Evolutionary conservation across 129 eudicot genomes (phyloP), one percentile per base, ranked within the genome.

Genomic region (Mikania micrantha): DNA sequence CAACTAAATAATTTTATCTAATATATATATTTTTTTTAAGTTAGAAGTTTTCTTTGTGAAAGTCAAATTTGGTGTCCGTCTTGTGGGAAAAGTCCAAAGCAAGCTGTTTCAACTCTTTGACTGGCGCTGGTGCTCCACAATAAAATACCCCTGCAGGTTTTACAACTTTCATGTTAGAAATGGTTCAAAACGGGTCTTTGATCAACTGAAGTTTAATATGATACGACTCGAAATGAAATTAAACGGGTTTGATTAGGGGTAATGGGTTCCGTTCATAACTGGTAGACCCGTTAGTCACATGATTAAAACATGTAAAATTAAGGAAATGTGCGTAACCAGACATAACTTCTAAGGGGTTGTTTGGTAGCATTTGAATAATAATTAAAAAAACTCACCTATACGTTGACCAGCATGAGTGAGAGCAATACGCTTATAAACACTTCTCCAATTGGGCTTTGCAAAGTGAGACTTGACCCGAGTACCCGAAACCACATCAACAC

Each of bases 401-500:
- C 83, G 65, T 72, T 71, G 54, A 62, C 74, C 76, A 6, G 71
- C 9, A 36, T 87, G 90, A 24, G 65, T 81, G 11, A 77, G 41
- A 15, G 87, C 87, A 9, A 87, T 80, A 4, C 79, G 81, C 66
- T 81, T 84, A 70, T 73, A 84, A 58, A 81, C 95, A 4, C 72
- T 75, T 1, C 79, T 70, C 95, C 95, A 84, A 32, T 81, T 78
- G 2, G 87, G 90, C 76, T 83, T 78, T 0, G 84, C 90, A 48
- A 84, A 87, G 71, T 87, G 85, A 8, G 87, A 78, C 77, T 73
- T 84, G 6, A 81, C 88, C n/a, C 86, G 80, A 15, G 87, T 89
- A 7, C 96, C 96, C 4, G 96, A 89, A 5, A 89, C 86, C 12
- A 89, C 78, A 42, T 89, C 94, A 0, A 89, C 87, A 0, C 90